A percentile compares a stretch with the other conserved stretches of the same genome.
Evolutionary conservation across 2,329 filamentous ascomycete genomes (phyloP).

Genomic region (Aphanocladium album): DNA sequence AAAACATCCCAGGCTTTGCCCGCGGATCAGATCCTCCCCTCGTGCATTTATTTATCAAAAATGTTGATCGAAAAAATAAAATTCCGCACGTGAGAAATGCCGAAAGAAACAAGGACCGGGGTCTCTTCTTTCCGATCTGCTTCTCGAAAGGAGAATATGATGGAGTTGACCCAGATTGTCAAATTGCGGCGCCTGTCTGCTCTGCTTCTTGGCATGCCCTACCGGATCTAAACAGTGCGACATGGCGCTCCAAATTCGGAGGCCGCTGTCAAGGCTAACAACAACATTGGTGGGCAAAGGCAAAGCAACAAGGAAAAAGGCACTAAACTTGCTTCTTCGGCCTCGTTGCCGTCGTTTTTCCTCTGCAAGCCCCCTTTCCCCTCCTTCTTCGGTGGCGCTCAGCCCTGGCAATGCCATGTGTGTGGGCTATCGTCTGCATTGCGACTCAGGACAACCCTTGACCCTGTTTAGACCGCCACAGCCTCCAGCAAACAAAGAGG

Average conservation of each 20-base stretch:
- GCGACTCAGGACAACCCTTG: background rate
- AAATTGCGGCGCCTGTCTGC: no score
- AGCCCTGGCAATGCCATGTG: background rate
- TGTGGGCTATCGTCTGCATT: background rate
- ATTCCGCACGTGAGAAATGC: background rate
- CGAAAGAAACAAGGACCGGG: background rate
- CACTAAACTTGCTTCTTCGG: constrained; percentile 2
- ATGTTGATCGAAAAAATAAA: background rate
- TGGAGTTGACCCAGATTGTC: no score
- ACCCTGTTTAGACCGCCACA: background rate
- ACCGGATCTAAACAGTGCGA: no score
- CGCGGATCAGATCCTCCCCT: background rate
- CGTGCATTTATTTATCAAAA: background rate
- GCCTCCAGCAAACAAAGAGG: background rate
- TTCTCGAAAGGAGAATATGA: no score
- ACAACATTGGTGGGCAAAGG: no score
- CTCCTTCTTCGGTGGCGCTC: background rate
- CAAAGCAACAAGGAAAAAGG: background rate
- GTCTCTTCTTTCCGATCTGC: background rate
- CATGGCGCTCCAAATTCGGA: no score
- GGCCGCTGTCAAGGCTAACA: no score
- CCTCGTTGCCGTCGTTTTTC: background rate
- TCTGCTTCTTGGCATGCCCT: no score
- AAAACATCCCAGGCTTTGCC: background rate
- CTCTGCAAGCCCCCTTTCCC: background rate